Evolutionary conservation across 2,329 filamentous ascomycete species (phyloP), one percentile per base, ranked within the genome.

Genomic region (Emergomyces orientalis): DNA sequence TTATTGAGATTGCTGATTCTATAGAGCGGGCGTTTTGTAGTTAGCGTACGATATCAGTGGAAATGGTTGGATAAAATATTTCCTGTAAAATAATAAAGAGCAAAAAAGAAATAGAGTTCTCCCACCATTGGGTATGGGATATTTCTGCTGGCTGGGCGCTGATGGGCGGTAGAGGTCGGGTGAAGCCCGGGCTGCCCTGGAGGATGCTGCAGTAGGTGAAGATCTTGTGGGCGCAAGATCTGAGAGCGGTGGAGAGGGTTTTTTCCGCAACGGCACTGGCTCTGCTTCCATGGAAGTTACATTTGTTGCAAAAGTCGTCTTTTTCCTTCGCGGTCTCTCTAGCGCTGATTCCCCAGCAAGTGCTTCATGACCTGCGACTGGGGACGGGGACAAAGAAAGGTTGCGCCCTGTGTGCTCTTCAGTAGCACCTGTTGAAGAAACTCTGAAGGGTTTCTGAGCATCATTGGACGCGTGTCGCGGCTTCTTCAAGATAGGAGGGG

Each of bases 401-500:
- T 43, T 47, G n/a, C 25, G 13, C 14, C 3, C 32, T 14, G 19
- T 56, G n/a, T 2, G 4, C 25, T 73, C 63, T 3, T 72, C 68
- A 7, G 74, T 72, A 17, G 73, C 72, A 57, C 71, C 71, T 62
- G 69, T 72, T 7, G 64, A 64, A 54, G 71, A 73, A 9, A 65
- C 66, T 59, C 61, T 25, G 56, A 17, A 7, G n/a, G 27, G 30
- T 37, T 63, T 49, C 27, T 61, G 51, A 14, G 57, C 27, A 5
- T 59, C 56, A 19, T 74, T 75, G 3, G 69, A 68, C 2, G 68
- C 59, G 52, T 72, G 71, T 45, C 69, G 69, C 3, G 72, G 67
- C 63, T 76, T 78, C 67, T 78, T 78, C 22, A 78, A 65, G 41
- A 78, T 78, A 5, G 76, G 70, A n/a, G 69, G 69, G 22, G 69